Conservation (phyloP, 2,329 filamentous ascomycete species). For the Raffaelea deltoideospora region DNA sequence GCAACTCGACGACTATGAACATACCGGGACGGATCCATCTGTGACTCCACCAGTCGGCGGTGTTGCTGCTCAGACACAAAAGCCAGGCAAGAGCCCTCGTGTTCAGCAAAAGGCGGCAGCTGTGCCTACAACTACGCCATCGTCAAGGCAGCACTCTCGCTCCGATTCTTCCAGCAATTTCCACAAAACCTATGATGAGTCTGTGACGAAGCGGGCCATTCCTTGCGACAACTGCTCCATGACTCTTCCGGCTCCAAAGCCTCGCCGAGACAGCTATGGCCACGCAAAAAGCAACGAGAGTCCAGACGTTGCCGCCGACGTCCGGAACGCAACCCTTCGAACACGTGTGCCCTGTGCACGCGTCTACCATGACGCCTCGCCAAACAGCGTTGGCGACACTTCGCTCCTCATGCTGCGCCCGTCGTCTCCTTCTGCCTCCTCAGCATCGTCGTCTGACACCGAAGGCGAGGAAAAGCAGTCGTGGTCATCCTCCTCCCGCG, state of each 20-base stretch:
- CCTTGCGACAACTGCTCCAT: conserved; percentile 56
- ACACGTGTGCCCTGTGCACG: conserved; percentile 45
- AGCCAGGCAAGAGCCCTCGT: background rate
- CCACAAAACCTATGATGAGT: conserved; percentile 47
- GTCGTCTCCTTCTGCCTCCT: conserved; percentile 20
- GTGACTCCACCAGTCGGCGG: conserved; percentile 6
- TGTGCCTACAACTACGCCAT: background rate
- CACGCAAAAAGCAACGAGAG: conserved; percentile 1
- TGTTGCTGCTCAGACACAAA: conserved; percentile 2
- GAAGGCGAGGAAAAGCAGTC: conserved; percentile 39
- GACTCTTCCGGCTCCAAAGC: conserved; percentile 39
- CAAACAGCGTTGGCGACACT: conserved; percentile 25
- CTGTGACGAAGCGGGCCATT: conserved; percentile 46
- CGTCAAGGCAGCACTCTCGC: background rate
- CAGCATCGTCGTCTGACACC: conserved; percentile 29
- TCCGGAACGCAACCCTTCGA: conserved; percentile 39
- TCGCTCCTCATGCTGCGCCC: conserved; percentile 38
- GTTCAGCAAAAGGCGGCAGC: conserved; percentile 1
- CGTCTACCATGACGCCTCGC: conserved; percentile 29
- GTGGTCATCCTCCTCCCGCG: conserved; percentile 6
- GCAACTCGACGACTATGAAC: background rate
- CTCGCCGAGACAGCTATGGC: conserved; percentile 5
- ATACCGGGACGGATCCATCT: background rate
- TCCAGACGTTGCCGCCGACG: conserved; percentile 18
- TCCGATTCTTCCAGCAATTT: conserved; percentile 38